These are phyloP conservation scores for Pseudogymnoascus sp. DNA, from an alignment of 2,329 filamentous ascomycete genomes.

Conservation along the genomic window DNA sequence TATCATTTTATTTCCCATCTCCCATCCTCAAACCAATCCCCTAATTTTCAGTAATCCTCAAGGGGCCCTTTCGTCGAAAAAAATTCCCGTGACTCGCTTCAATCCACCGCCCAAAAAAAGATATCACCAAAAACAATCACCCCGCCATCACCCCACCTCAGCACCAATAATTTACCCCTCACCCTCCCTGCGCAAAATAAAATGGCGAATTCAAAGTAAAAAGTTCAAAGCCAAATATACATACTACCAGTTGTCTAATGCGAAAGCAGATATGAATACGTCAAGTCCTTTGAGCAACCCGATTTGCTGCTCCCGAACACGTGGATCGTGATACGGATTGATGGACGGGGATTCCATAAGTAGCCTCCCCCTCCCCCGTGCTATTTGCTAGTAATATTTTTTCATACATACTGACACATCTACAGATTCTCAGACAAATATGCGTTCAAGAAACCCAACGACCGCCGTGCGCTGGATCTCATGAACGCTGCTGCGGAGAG, in stretches of 20 bases:
- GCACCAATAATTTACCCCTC: neutral
- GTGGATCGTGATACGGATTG: constrained; percentile 90
- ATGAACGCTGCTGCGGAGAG: constrained; percentile 91
- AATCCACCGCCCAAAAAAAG: neutral
- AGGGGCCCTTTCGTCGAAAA: neutral
- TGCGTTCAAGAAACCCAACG: constrained; percentile 85
- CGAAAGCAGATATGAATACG: constrained; percentile 74
- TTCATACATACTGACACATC: constrained; percentile 9
- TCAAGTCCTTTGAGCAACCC: constrained; percentile 77
- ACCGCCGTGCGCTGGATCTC: constrained; percentile 73
- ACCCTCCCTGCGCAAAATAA: neutral
- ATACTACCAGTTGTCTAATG: neutral
- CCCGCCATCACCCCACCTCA: neutral
- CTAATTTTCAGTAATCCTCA: neutral
- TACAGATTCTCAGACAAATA: constrained; percentile 73
- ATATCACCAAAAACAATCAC: neutral
- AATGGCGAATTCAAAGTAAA: constrained; percentile 16
- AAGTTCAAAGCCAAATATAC: neutral
- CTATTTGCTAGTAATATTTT: neutral
- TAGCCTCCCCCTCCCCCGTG: constrained; percentile 28
- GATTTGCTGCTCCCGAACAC: constrained; percentile 80
- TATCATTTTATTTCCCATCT: neutral
- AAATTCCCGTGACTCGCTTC: neutral
- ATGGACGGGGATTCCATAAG: constrained; percentile 94
- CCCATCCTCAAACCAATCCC: neutral